phyloP scores from a whole-genome alignment of 208 protist species.

The Trypanosoma cruzi region DNA sequence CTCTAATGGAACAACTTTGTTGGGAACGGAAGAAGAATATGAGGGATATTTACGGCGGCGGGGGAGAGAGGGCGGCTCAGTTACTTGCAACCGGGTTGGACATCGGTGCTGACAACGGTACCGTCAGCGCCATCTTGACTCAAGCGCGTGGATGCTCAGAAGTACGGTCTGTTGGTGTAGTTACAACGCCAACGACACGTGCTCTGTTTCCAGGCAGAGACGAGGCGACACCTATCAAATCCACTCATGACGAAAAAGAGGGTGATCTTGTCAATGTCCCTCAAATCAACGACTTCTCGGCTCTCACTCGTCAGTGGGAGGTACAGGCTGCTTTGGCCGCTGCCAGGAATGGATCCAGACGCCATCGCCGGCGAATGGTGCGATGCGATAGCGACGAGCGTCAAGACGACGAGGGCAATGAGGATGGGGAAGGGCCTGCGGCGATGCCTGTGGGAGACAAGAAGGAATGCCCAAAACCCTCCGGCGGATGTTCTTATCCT shows the following conservation, averaged over 20 bases:
- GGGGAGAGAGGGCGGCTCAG: background rate
- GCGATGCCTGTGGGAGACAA: background rate
- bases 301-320: constrained; percentile 6
- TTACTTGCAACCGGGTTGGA: background rate
- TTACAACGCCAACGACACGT: background rate
- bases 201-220: background rate
- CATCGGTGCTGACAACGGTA: background rate
- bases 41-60: constrained; percentile 32
- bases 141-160: background rate
- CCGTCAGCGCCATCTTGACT: no score
- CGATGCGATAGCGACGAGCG: background rate
- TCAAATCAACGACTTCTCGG: constrained; percentile 8
- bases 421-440: background rate
- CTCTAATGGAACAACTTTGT: constrained; percentile 37
- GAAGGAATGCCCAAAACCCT: background rate
- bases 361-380: background rate
- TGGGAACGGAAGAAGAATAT: constrained; percentile 33
- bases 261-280: background rate
- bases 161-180: background rate
- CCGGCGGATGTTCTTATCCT: background rate
- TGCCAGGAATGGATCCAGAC: background rate
- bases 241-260: background rate
- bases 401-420: background rate
- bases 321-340: background rate
- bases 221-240: background rate